Evolutionary conservation across 106 monocot genomes (phyloP).

Genomic region (Allium cepa): DNA sequence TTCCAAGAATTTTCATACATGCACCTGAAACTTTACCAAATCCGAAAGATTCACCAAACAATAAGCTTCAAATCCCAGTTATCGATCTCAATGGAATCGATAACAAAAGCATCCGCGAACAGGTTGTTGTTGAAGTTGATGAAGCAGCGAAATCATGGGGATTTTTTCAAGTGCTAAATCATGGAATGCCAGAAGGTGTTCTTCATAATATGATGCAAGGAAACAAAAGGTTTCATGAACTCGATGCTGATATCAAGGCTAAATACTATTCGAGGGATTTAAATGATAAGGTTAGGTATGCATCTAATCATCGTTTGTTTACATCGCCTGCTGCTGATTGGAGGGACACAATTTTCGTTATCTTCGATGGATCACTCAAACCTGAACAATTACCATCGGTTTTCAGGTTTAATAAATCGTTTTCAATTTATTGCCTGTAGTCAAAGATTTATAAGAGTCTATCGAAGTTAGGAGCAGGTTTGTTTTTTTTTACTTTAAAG

Average conservation of each 20-base stretch:
- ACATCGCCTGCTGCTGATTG: constrained; percentile 5
- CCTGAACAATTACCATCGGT: constrained; percentile 7
- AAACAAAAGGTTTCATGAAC: constrained; percentile 19
- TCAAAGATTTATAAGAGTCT: no score
- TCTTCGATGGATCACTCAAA: constrained; percentile 1
- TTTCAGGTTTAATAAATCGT: not conserved
- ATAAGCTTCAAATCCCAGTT: constrained; percentile 7
- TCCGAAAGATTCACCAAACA: not conserved
- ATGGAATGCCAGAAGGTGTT: constrained; percentile 9
- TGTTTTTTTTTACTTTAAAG: no score
- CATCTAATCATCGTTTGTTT: constrained; percentile 11
- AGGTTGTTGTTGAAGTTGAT: not conserved
- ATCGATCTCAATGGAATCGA: constrained; percentile 15
- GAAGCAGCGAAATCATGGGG: not conserved
- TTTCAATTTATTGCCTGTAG: not conserved
- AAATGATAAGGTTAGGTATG: constrained; percentile 5
- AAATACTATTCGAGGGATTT: constrained; percentile 8
- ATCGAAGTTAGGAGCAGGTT: no score
- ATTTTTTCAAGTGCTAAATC: constrained; percentile 27
- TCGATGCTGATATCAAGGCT: constrained; percentile 7
- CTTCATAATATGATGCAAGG: constrained; percentile 17
- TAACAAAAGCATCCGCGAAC: not conserved
- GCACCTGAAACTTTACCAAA: constrained; percentile 3
- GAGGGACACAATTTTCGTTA: constrained; percentile 11
- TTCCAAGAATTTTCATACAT: constrained; percentile 41